phyloP scores from a whole-genome alignment of 2,329 filamentous ascomycete species.

The Remersonia thermophila region DNA sequence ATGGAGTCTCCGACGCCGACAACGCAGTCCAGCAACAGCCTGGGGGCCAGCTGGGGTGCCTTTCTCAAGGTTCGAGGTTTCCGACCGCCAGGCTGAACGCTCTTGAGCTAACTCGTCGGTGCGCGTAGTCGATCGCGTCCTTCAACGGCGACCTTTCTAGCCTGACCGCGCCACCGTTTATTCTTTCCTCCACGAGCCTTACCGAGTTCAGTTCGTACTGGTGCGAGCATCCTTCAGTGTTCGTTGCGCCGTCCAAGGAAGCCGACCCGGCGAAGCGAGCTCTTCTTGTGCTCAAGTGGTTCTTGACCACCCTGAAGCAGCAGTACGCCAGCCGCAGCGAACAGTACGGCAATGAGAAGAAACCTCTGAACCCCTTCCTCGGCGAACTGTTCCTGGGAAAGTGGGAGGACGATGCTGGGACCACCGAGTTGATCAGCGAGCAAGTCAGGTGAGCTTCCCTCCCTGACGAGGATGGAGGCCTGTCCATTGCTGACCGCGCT shows the following conservation, averaged over 20 bases:
- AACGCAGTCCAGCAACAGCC: conserved; percentile 23
- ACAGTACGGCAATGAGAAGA: conserved; percentile 82
- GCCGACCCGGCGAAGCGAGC: conserved; percentile 70
- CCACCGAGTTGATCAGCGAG: conserved; percentile 79
- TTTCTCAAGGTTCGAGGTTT: conserved; percentile 35
- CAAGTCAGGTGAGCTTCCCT: conserved; percentile 57
- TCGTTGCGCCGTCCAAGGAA: conserved; percentile 73
- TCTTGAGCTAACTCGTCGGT: no score
- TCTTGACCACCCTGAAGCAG: conserved; percentile 83
- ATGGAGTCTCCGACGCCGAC: background rate
- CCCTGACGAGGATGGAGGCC: no score
- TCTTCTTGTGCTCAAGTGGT: conserved; percentile 89
- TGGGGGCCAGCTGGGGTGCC: conserved; percentile 37
- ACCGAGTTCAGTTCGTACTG: conserved; percentile 76
- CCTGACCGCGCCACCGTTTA: conserved; percentile 70
- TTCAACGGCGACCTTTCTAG: conserved; percentile 75
- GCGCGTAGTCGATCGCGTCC: conserved; percentile 64
- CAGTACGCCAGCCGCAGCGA: conserved; percentile 68
- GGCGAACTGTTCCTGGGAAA: conserved; percentile 88
- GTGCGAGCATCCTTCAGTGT: conserved; percentile 64
- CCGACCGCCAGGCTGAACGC: no score
- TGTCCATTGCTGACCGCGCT: background rate
- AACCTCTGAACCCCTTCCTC: conserved; percentile 90
- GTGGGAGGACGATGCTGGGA: conserved; percentile 74
- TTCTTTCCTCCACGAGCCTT: conserved; percentile 64